Conservation (phyloP, 371 early-diverging fungal genomes). For the Actinomucor elegans region DNA sequence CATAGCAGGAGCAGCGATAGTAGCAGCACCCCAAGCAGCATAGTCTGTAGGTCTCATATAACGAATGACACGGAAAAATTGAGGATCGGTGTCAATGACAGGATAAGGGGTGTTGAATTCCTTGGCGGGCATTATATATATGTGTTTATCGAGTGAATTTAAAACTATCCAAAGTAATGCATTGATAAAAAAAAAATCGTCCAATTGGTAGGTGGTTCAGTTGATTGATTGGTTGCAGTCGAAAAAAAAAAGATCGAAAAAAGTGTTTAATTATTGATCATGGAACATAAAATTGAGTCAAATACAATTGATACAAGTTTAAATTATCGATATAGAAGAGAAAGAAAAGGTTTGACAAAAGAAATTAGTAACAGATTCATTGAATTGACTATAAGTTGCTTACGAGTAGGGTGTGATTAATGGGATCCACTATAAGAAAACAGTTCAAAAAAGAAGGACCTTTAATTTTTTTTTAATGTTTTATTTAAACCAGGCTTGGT, state of each 20-base stretch:
- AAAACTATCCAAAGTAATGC: background rate
- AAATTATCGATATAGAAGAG: no score
- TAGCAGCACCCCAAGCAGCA: slow-evolving; percentile 66
- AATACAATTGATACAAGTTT: background rate
- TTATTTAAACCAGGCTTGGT: slow-evolving; percentile 2
- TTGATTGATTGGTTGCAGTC: background rate
- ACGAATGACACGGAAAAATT: slow-evolving; percentile 82
- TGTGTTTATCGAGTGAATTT: background rate
- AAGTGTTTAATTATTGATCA: background rate
- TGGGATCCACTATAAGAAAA: slow-evolving; percentile 8
- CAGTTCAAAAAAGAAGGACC: background rate
- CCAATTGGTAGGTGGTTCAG: background rate
- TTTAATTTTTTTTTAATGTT: slow-evolving; percentile 1
- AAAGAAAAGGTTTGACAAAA: background rate
- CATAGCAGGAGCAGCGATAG: slow-evolving; percentile 74
- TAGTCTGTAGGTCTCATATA: slow-evolving; percentile 89
- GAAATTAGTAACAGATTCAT: background rate
- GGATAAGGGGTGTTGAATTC: slow-evolving; percentile 58
- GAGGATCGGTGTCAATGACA: slow-evolving; percentile 76
- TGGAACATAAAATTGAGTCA: background rate
- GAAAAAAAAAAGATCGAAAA: background rate
- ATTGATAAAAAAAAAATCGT: background rate
- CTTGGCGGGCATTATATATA: slow-evolving; percentile 41
- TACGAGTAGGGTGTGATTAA: slow-evolving; percentile 18
- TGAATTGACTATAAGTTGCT: background rate